Percentiles rank a stretch among this genome's conserved stretches.
phyloP scores from a whole-genome alignment of 2,329 filamentous ascomycete species.

The Xylaria sp. region DNA sequence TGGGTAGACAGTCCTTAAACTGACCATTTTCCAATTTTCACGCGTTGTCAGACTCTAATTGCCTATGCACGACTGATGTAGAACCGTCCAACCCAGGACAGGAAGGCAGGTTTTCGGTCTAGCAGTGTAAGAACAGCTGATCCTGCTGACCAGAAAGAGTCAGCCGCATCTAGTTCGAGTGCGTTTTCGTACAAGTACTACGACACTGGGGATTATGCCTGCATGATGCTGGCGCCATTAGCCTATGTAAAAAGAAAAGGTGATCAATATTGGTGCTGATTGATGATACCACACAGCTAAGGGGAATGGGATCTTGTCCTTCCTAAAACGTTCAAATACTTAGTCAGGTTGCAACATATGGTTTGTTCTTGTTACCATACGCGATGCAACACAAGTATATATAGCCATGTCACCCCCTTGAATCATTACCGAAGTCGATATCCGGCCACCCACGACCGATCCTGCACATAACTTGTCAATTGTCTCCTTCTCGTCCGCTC shows the following conservation, averaged over 20 bases:
- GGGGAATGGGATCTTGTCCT: conserved; percentile 19
- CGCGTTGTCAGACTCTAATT: not conserved
- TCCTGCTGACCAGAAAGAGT: conserved; percentile 21
- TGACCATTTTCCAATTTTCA: not conserved
- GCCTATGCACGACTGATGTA: not conserved
- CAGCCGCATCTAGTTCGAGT: not conserved
- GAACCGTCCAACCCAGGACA: conserved; percentile 14
- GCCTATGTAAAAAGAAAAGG: not conserved
- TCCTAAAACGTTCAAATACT: conserved; percentile 30
- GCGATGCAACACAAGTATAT: not conserved
- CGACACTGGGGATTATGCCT: not conserved
- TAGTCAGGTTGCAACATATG: conserved; percentile 30
- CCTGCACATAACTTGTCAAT: not conserved
- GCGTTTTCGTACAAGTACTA: not conserved
- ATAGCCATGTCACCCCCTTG: not conserved
- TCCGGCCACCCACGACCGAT: not conserved
- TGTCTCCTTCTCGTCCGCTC: not conserved
- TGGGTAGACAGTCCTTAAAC: not conserved
- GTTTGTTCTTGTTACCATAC: not conserved
- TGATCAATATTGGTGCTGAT: conserved; percentile 1
- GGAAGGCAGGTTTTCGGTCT: conserved; percentile 24
- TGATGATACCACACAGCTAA: conserved; percentile 12
- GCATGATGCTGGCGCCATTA: conserved; percentile 16
- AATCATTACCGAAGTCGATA: not conserved
- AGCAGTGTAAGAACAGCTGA: conserved; percentile 19